phyloP scores from a whole-genome alignment of 1,284 basidiomycete genomes.

The Golubevia pallescens region DNA sequence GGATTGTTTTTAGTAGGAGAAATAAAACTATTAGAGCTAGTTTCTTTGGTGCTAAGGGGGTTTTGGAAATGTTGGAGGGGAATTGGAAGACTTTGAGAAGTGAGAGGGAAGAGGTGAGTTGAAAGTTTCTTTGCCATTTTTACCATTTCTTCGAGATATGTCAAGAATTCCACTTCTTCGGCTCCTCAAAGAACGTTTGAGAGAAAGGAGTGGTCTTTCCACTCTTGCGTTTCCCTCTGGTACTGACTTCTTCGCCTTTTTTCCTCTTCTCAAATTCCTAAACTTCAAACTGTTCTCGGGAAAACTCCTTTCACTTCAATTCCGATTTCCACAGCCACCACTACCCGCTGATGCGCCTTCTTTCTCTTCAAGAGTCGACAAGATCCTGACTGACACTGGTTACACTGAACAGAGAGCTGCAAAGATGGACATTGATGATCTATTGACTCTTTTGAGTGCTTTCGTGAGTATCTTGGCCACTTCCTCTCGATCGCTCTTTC shows the following conservation, averaged over 20 bases:
- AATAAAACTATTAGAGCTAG: constrained; percentile 90
- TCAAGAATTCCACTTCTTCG: too few species aligned
- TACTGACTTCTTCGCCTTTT: neutral
- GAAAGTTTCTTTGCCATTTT: neutral
- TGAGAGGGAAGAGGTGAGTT: constrained; percentile 68
- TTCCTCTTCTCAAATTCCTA: constrained; percentile 10
- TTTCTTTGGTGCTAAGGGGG: constrained; percentile 84
- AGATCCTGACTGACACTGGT: constrained; percentile 74
- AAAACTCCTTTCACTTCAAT: constrained; percentile 9
- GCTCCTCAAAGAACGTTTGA: too few species aligned
- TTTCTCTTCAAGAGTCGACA: constrained; percentile 71
- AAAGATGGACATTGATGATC: constrained; percentile 83
- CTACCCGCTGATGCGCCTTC: neutral
- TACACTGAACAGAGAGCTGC: constrained; percentile 76
- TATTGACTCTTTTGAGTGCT: constrained; percentile 67
- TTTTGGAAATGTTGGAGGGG: constrained; percentile 89
- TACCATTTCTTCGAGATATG: too few species aligned
- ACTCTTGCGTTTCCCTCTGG: too few species aligned
- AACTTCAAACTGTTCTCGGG: constrained; percentile 5
- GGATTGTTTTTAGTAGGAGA: constrained; percentile 85
- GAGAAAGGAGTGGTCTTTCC: too few species aligned
- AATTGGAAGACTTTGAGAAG: constrained; percentile 96
- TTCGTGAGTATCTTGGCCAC: too few species aligned
- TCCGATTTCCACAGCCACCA: neutral
- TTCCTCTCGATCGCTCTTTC: too few species aligned